Conservation (phyloP, 495 filamentous ascomycete species). For the Trichoderma gamsii region DNA sequence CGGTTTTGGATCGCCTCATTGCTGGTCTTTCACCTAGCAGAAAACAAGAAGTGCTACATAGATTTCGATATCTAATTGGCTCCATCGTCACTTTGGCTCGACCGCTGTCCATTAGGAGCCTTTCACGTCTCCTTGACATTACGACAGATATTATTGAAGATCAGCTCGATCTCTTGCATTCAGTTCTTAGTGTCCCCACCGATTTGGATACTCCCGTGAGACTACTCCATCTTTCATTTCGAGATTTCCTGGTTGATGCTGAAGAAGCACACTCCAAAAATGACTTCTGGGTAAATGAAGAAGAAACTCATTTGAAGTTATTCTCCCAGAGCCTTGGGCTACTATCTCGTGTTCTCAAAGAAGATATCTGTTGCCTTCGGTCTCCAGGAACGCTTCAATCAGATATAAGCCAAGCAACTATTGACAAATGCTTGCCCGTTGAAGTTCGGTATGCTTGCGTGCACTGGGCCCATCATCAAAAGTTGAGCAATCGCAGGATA, state of each 20-base stretch:
- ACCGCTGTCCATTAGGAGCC: conserved; percentile 19
- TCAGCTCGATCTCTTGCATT: conserved; percentile 27
- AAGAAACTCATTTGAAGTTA: conserved; percentile 17
- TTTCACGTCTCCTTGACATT: conserved; percentile 19
- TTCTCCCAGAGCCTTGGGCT: conserved; percentile 25
- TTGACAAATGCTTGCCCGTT: conserved; percentile 21
- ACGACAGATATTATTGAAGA: conserved; percentile 16
- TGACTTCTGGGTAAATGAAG: conserved; percentile 28
- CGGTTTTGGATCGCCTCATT: conserved; percentile 27
- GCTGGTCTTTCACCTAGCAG: conserved; percentile 15
- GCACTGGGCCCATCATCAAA: conserved; percentile 39
- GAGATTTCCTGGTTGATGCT: conserved; percentile 25
- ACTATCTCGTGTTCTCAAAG: conserved; percentile 20
- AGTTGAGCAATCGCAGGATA: conserved; percentile 16
- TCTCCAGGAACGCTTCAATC: conserved; percentile 4
- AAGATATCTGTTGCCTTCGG: conserved; percentile 23
- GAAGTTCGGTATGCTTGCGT: conserved; percentile 29
- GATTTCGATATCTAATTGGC: conserved; percentile 25
- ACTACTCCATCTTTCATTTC: conserved; percentile 27
- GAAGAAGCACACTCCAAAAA: conserved; percentile 16
- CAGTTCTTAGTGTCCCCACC: conserved; percentile 26
- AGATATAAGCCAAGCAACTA: background rate
- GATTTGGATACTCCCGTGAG: conserved; percentile 19
- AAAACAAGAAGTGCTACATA: conserved; percentile 1
- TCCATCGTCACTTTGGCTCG: conserved; percentile 25